Base-by-base conservation (phyloP, 805 yeast genomes). In the Starmerella bombi region DNA sequence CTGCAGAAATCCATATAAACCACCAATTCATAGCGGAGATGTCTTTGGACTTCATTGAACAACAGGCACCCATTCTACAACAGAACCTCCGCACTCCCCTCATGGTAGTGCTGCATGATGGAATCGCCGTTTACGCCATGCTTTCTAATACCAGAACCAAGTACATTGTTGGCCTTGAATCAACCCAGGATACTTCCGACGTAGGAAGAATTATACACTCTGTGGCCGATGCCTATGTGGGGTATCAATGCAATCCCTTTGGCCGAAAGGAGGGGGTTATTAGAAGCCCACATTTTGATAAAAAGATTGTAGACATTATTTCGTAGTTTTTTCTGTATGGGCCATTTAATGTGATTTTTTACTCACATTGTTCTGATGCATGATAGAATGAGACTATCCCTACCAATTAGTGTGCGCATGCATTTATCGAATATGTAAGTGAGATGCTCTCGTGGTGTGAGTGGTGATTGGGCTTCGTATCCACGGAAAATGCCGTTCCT, bases 11-110 rank as follows among this genome's bases (percentile, higher is more conserved):
- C 6, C 34, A 28, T 5, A 20, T 56, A 30, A 48, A 52, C 36
- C 54, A 57, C 45, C 61, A 59, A 41, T 58, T 58, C 40, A 46
- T 59, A 6, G 57, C 62, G 8, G 60, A 59, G 42, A 60, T 60
- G 63, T 53, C 64, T 3, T 49, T 60, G 25, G 64, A 60, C 46
- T 60, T 49, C 29, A 55, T 44, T 39, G 58, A 21, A 43, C 48
- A 36, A 40, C 53, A n/a, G 53, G 52, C 41, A 4, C 29, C 37
- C 17, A 43, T 32, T 3, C 30, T 42, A 37, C 34, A 44, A 36
- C 28, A 39, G 50, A 14, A 49, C 40, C 16, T 46, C 31, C 19
- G 41, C 46, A 12, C 38, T 32, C 41, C 58, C 30, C 32, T 50
- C 34, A 36, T 57, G 30, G 47, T 59, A 27, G 39, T 60, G 20